Percentiles rank a stretch among this genome's conserved stretches.
These are phyloP conservation scores for Senna tora DNA, from an alignment of 306 rosid genomes.

Conservation along the genomic window DNA sequence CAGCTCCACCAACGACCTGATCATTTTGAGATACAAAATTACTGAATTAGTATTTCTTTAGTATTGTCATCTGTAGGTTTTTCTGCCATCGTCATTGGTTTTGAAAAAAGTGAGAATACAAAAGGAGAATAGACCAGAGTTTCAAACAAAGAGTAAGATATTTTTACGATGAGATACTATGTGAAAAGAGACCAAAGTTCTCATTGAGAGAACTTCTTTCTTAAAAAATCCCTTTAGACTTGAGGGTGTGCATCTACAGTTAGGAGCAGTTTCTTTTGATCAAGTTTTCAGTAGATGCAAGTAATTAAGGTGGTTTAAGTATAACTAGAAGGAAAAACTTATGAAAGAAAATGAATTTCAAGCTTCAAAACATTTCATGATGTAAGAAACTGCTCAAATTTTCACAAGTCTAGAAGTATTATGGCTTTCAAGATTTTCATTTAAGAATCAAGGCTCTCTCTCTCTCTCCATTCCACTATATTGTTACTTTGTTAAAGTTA, in stretches of 20 bases:
- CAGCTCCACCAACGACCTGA: conserved; percentile 94
- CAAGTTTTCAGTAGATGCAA: too few species aligned
- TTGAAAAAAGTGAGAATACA: conserved; percentile 7
- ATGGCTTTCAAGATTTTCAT: conserved; percentile 24
- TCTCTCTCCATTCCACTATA: background rate
- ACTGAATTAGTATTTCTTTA: background rate
- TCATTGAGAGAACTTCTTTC: too few species aligned
- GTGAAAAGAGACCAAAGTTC: background rate
- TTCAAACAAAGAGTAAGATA: conserved; percentile 1
- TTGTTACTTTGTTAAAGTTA: background rate
- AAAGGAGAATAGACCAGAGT: conserved; percentile 14
- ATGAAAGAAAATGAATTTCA: too few species aligned
- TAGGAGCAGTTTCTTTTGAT: too few species aligned
- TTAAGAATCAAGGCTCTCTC: too few species aligned
- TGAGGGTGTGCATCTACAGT: too few species aligned
- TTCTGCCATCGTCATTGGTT: background rate
- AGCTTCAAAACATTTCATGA: background rate
- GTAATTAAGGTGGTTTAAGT: too few species aligned
- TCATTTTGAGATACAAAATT: conserved; percentile 29
- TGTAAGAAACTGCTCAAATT: background rate
- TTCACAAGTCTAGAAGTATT: conserved; percentile 8
- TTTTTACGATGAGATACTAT: background rate
- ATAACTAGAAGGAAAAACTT: too few species aligned
- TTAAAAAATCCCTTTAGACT: too few species aligned
- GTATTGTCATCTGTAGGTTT: conserved; percentile 9